phyloP scores from a whole-genome alignment of 2,329 filamentous ascomycete genomes.

The Tolypocladium tropicale region DNA sequence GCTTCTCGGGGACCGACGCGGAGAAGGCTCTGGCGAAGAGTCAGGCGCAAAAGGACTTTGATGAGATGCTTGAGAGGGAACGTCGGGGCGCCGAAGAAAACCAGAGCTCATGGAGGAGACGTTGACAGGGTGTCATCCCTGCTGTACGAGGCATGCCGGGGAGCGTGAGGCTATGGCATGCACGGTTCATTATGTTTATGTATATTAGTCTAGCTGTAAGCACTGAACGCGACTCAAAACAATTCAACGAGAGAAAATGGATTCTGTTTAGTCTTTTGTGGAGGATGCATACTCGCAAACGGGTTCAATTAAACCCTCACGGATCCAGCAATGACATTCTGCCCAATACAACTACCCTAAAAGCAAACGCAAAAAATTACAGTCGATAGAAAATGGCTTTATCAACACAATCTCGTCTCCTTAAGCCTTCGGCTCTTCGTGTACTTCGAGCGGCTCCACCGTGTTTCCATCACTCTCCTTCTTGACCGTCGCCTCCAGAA shows the following conservation, averaged over 20 bases:
- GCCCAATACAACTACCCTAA: neutral
- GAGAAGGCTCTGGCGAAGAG: conserved; percentile 27
- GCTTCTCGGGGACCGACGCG: conserved; percentile 25
- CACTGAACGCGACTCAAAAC: neutral
- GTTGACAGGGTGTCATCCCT: conserved; percentile 1
- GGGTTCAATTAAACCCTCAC: neutral
- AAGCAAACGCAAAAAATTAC: neutral
- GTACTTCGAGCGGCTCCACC: conserved; percentile 23
- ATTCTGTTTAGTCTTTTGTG: too few relatives aligned
- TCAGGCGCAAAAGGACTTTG: conserved; percentile 41
- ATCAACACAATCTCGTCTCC: neutral
- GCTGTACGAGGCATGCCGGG: too few relatives aligned
- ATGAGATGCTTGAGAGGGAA: conserved; percentile 36
- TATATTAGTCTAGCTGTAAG: neutral
- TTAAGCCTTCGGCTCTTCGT: conserved; percentile 22
- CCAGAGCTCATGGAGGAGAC: conserved; percentile 13
- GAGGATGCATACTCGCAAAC: too few relatives aligned
- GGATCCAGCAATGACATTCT: neutral
- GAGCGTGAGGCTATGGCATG: neutral
- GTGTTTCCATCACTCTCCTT: conserved; percentile 20
- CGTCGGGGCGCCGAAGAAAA: conserved; percentile 20
- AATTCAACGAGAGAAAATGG: neutral
- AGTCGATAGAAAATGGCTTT: neutral
- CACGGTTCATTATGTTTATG: neutral
- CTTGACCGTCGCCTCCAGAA: conserved; percentile 27